phyloP scores from a whole-genome alignment of 495 filamentous ascomycete species.

The Lepraria neglecta region DNA sequence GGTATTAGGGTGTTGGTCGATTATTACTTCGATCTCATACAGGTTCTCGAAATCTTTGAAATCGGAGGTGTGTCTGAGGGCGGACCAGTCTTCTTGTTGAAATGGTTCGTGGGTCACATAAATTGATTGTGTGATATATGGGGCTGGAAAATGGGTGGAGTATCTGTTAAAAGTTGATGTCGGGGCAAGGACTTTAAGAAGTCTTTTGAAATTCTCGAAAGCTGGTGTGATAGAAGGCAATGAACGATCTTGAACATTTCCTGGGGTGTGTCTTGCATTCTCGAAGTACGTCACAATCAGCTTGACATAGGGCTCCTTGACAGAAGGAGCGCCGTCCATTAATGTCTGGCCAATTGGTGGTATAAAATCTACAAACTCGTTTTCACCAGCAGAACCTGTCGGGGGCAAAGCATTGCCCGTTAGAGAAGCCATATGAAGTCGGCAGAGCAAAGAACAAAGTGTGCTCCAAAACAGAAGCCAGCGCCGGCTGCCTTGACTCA shows the following conservation, averaged over 20 bases:
- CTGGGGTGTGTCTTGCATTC: slow-evolving; percentile 8
- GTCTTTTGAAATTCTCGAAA: background rate
- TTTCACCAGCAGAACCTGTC: background rate
- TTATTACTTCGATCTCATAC: slow-evolving; percentile 71
- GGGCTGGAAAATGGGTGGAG: slow-evolving; percentile 9
- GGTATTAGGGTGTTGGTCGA: slow-evolving; percentile 70
- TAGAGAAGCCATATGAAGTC: no score
- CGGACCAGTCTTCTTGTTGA: slow-evolving; percentile 44
- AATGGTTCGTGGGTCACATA: slow-evolving; percentile 15
- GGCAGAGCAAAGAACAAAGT: no score
- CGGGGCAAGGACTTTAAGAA: slow-evolving; percentile 10
- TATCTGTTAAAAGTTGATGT: background rate
- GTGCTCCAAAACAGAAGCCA: no score
- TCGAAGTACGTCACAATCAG: slow-evolving; percentile 20
- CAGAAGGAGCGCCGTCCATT: background rate
- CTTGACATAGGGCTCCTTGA: background rate
- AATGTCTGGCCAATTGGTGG: background rate
- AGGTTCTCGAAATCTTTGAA: slow-evolving; percentile 62
- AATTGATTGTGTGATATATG: slow-evolving; percentile 14
- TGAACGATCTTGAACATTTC: background rate
- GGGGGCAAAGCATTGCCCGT: no score
- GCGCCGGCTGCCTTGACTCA: no score
- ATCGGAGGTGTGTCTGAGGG: slow-evolving; percentile 57
- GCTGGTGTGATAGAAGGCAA: background rate
- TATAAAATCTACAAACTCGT: no score